These are phyloP conservation scores for Paraglomus brasilianum DNA, from an alignment of 192 early-diverging fungal genomes.

Conservation along the genomic window DNA sequence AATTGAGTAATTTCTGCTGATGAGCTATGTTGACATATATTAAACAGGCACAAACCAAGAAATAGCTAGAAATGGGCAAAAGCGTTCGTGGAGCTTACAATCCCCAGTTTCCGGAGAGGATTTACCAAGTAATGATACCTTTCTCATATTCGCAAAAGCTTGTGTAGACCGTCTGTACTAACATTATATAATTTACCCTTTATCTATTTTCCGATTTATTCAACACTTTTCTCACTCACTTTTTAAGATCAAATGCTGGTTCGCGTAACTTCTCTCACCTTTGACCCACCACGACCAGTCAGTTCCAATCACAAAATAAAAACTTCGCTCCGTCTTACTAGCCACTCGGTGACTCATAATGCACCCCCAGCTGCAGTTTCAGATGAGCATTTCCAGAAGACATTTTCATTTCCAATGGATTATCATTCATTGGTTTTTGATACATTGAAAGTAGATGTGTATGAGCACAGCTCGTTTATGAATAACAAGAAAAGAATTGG, in stretches of 20 bases:
- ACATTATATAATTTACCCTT: neutral
- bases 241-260: slow-evolving; percentile 19
- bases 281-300: neutral
- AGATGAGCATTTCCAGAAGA: slow-evolving; percentile 6
- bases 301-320: neutral
- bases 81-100: no score
- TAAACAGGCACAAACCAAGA: no score
- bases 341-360: slow-evolving; percentile 1
- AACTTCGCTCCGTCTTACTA: slow-evolving; percentile 8
- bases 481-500: slow-evolving; percentile 19
- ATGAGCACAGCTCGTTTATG: slow-evolving; percentile 5
- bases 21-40: no score
- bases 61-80: no score
- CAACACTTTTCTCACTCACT: neutral
- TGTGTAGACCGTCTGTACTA: no score
- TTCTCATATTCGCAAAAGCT: no score
- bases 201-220: neutral
- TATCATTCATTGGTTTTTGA: slow-evolving; percentile 28
- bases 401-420: slow-evolving; percentile 22
- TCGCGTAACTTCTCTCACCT: neutral
- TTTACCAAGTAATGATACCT: slow-evolving; percentile 12
- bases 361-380: slow-evolving; percentile 10
- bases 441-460: slow-evolving; percentile 22
- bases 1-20: no score
- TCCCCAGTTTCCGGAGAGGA: neutral